These are phyloP conservation scores for Nepenthes gracilis DNA, from an alignment of 148 eudicot genomes.

Conservation along the genomic window DNA sequence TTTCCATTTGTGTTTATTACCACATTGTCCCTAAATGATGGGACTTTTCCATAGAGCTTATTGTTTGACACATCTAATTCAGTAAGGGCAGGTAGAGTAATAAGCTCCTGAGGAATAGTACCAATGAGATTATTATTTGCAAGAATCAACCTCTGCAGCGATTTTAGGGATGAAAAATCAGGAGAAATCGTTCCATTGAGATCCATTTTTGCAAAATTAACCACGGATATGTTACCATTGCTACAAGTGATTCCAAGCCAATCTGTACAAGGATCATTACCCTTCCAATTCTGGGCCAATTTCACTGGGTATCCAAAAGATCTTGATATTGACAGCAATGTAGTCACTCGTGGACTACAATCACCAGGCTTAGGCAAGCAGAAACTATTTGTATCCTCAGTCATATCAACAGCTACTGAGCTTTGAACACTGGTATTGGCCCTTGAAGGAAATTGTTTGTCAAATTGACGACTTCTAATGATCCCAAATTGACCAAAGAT, in stretches of 20 bases:
- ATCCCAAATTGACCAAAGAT: conserved; percentile 47
- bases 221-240: conserved; percentile 51
- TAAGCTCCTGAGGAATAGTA: conserved; percentile 65
- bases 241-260: conserved; percentile 90
- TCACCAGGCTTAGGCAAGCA: conserved; percentile 61
- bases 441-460: conserved; percentile 89
- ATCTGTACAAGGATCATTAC: conserved; percentile 62
- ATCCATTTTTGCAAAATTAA: conserved; percentile 73
- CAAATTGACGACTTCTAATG: conserved; percentile 71
- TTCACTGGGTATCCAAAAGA: conserved; percentile 54
- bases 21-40: conserved; percentile 49
- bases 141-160: conserved; percentile 70
- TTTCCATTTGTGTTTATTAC: conserved; percentile 41
- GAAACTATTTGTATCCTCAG: conserved; percentile 49
- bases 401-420: conserved; percentile 54
- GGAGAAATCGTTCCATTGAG: conserved; percentile 74
- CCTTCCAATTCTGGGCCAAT: conserved; percentile 83
- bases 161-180: conserved; percentile 48
- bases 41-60: conserved; percentile 62
- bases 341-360: conserved; percentile 59
- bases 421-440: conserved; percentile 59
- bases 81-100: conserved; percentile 47
- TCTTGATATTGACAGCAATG: conserved; percentile 46
- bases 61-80: conserved; percentile 62
- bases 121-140: conserved; percentile 76